Conservation (phyloP, 176 grass and related monocot species). For the Poa annua region DNA sequence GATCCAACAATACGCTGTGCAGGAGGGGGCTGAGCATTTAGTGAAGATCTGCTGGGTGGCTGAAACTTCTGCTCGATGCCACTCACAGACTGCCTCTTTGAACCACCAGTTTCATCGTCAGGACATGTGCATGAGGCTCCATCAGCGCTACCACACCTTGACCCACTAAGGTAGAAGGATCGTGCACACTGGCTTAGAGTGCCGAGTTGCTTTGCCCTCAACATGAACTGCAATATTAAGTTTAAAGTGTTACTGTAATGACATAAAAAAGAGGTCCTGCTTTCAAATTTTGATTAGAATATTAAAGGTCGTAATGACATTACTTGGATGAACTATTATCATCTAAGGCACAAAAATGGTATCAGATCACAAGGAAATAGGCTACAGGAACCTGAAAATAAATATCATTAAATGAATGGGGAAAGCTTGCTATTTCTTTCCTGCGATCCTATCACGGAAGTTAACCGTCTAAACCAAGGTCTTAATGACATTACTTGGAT, state of each 20-base stretch:
- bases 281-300: neutral
- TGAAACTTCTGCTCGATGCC: slow-evolving; percentile 43
- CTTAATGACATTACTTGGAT: neutral
- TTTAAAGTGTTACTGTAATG: slow-evolving; percentile 7
- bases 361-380: slow-evolving; percentile 28
- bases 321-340: neutral
- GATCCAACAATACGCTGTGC: slow-evolving; percentile 52
- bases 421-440: slow-evolving; percentile 13
- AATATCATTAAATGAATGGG: slow-evolving; percentile 4
- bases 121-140: slow-evolving; percentile 75
- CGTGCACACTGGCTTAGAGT: slow-evolving; percentile 84
- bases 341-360: slow-evolving; percentile 8
- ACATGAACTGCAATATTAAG: slow-evolving; percentile 75
- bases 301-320: neutral
- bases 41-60: slow-evolving; percentile 40
- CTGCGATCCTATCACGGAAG: neutral
- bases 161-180: slow-evolving; percentile 87
- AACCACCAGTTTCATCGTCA: slow-evolving; percentile 72
- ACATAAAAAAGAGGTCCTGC: neutral
- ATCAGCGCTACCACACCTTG: slow-evolving; percentile 75
- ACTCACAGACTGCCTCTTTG: slow-evolving; percentile 60
- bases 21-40: slow-evolving; percentile 46
- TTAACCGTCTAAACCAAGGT: neutral
- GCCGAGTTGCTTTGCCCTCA: slow-evolving; percentile 91
- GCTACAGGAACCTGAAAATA: neutral